Evolutionary conservation across 208 protist species (phyloP).

Genomic region (Trypanosoma congolense): DNA sequence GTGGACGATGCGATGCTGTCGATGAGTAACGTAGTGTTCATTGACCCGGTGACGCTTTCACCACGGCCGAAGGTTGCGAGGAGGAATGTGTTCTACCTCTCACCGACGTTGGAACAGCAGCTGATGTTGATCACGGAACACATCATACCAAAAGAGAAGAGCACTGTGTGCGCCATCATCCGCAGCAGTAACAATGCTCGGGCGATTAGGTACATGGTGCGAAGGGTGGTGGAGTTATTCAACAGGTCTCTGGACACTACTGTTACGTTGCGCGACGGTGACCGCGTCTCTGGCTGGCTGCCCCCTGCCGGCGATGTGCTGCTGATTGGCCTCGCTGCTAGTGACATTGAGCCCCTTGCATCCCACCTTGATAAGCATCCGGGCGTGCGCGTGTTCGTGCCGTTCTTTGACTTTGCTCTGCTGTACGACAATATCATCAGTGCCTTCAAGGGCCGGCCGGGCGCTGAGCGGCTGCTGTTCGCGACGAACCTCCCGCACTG

Average conservation of each 20-base stretch:
- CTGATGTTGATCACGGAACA: background rate
- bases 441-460: slow-evolving; percentile 11
- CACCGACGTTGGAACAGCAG: slow-evolving; percentile 11
- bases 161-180: background rate
- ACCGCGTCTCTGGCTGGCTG: background rate
- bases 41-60: background rate
- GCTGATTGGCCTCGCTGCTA: slow-evolving; percentile 15
- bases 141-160: background rate
- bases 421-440: slow-evolving; percentile 28
- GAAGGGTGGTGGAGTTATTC: slow-evolving; percentile 5
- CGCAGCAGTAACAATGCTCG: slow-evolving; percentile 1
- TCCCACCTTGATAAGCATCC: slow-evolving; percentile 15
- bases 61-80: background rate
- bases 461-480: slow-evolving; percentile 26
- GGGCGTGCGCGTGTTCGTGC: slow-evolving; percentile 21
- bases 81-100: slow-evolving; percentile 1
- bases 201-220: background rate
- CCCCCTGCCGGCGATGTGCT: slow-evolving; percentile 1
- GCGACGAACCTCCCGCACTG: slow-evolving; percentile 50
- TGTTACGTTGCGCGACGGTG: background rate
- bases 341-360: slow-evolving; percentile 17
- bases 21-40: background rate
- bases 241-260: slow-evolving; percentile 5
- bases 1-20: background rate
- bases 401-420: slow-evolving; percentile 29